phyloP scores from a whole-genome alignment of 2,329 filamentous ascomycete species.

The Seiridium unicorne region DNA sequence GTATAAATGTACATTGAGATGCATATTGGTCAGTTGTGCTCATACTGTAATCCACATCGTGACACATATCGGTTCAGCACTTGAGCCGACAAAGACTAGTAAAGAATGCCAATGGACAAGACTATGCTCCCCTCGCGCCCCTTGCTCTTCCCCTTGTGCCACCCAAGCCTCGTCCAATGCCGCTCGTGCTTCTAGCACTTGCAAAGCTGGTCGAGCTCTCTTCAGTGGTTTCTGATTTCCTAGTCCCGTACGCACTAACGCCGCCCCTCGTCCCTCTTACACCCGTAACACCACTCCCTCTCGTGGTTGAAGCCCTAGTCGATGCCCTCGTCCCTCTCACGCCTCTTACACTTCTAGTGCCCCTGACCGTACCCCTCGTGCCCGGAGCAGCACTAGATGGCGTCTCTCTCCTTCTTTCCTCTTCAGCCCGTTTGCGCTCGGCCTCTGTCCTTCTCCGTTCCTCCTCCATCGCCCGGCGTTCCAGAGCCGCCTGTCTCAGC shows the following conservation, averaged over 20 bases:
- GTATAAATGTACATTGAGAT: neutral
- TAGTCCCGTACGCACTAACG: slow-evolving; percentile 13
- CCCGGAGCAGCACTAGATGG: slow-evolving; percentile 10
- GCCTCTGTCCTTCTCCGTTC: slow-evolving; percentile 74
- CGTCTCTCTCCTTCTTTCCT: slow-evolving; percentile 48
- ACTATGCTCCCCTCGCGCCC: slow-evolving; percentile 38
- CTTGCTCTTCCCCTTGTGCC: slow-evolving; percentile 54
- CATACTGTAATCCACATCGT: neutral
- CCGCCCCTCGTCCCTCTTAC: slow-evolving; percentile 12
- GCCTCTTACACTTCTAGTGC: neutral
- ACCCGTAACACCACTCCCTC: slow-evolving; percentile 5
- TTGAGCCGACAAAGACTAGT: too few species aligned
- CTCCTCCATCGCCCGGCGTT: slow-evolving; percentile 75
- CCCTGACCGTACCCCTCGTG: slow-evolving; percentile 12
- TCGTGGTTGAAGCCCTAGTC: neutral
- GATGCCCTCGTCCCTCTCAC: slow-evolving; percentile 4
- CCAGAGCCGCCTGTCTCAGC: slow-evolving; percentile 71
- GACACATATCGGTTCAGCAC: too few species aligned
- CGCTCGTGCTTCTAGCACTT: slow-evolving; percentile 34
- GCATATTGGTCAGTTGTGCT: neutral
- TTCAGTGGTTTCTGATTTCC: slow-evolving; percentile 29
- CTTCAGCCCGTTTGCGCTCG: slow-evolving; percentile 61
- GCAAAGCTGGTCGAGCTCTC: slow-evolving; percentile 26
- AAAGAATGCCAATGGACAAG: neutral
- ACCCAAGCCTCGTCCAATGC: slow-evolving; percentile 44